Conservation (phyloP, 345 rosid species). For the Kandelia obovata region DNA sequence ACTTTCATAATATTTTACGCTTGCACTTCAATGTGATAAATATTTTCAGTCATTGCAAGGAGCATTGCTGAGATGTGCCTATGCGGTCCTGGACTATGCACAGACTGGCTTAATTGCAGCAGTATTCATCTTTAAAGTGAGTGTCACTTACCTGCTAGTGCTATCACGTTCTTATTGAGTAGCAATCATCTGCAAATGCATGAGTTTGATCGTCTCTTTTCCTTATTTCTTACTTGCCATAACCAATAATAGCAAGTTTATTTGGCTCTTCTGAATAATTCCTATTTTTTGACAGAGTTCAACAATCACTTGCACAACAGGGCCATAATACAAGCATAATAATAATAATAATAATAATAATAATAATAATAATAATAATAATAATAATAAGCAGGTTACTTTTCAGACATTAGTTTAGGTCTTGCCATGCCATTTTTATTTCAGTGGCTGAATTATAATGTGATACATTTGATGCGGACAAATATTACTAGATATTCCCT, state of each 20-base stretch:
- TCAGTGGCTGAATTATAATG: background rate
- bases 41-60: constrained; percentile 70
- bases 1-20: constrained; percentile 3
- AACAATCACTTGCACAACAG: too few relatives aligned
- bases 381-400: too few relatives aligned
- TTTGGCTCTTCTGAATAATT: too few relatives aligned
- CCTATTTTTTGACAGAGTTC: too few relatives aligned
- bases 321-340: too few relatives aligned
- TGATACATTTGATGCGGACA: background rate
- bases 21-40: constrained; percentile 7
- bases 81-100: constrained; percentile 86
- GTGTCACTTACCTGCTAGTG: constrained; percentile 25
- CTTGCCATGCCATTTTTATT: background rate
- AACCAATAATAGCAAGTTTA: background rate
- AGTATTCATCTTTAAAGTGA: constrained; percentile 89
- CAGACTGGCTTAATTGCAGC: constrained; percentile 97
- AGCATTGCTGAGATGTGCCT: constrained; percentile 71
- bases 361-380: too few relatives aligned
- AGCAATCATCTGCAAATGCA: background rate
- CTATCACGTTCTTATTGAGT: constrained; percentile 2
- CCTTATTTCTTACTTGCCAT: background rate
- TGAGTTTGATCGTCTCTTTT: background rate
- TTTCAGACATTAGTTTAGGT: background rate
- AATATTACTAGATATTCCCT: too few relatives aligned
- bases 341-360: too few relatives aligned